Base-by-base conservation (phyloP, 2,329 filamentous ascomycete genomes). In the Hypoxylon rubiginosum region DNA sequence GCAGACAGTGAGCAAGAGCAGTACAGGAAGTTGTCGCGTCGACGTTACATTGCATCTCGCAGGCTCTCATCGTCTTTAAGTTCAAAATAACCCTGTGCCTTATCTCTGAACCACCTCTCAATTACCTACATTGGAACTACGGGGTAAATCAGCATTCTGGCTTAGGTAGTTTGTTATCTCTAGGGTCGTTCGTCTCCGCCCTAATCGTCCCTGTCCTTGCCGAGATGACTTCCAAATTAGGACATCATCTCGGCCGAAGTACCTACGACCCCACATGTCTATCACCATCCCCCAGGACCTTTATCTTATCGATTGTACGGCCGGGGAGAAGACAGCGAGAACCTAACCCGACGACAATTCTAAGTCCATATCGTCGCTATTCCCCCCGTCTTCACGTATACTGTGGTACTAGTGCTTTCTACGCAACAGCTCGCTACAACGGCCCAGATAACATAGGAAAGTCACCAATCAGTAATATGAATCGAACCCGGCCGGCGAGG, bases 401-500 rank as follows among this genome's bases (percentile, higher is more conserved):
- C 9, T 30, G 28, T 30, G 28, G 28, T 4, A 30, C 13, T 34
- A 34, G 32, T 41, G 11, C 11, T 4, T 41, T 7, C 36, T 3
- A 41, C 36, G n/a, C 13, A n/a, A n/a, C 36, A 2, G n/a, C 36
- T 41, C 36, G 36, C 9, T 11, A 34, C 9, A 34, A 10, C 32
- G 32, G 8, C 32, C 32, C 9, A 34, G 9, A 11, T 7, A 34
- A 7, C 13, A 1, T 13, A 15, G 9, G 4, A 36, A 13, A 36
- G 34, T 15, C 34, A 36, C 34, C 4, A 13, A 15, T 15, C 15
- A n/a, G 24, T 3, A 19, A 32, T 19, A 69, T 68, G 67, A 63
- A 65, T 56, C 57, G 64, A 62, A 66, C 41, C 51, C 64, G 67
- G 41, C 52, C 61, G 39, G 58, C 65, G n/a, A 63, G 67, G 58